A percentile compares a stretch with the other conserved stretches of the same genome.
Evolutionary conservation across 148 eudicot genomes (phyloP).

Genomic region (Mesembryanthemum crystallinum): DNA sequence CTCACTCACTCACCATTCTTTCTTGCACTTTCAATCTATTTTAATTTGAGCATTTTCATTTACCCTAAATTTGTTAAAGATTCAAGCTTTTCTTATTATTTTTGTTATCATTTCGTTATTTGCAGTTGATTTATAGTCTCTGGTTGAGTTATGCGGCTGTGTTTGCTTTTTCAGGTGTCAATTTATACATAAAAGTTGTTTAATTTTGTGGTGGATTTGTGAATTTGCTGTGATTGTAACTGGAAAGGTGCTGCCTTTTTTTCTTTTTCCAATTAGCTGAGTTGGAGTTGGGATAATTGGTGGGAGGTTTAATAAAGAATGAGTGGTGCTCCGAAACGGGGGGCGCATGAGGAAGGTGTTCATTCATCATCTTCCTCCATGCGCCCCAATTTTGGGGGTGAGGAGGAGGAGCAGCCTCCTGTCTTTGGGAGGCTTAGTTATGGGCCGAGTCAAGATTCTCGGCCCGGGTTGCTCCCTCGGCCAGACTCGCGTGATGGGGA

Average conservation of each 20-base stretch:
- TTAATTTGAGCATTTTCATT: not conserved
- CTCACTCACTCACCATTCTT: not conserved
- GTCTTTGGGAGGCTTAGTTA: constrained; percentile 31
- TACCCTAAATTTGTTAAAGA: not conserved
- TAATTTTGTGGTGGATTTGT: constrained; percentile 13
- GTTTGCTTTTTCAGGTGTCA: constrained; percentile 13
- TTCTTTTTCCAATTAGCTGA: not conserved
- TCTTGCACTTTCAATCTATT: too few relatives aligned
- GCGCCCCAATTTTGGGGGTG: constrained; percentile 22
- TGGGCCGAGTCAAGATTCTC: constrained; percentile 43
- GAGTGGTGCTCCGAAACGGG: constrained; percentile 37
- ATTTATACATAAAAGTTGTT: too few relatives aligned
- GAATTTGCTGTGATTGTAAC: not conserved
- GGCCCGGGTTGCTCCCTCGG: constrained; percentile 55
- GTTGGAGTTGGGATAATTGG: constrained; percentile 3
- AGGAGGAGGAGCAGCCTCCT: constrained; percentile 32
- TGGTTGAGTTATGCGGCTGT: constrained; percentile 3
- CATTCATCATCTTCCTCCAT: constrained; percentile 34
- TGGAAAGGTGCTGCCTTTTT: not conserved
- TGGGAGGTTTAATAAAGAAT: not conserved
- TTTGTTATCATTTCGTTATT: not conserved
- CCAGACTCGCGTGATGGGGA: constrained; percentile 55
- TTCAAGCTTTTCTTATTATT: not conserved
- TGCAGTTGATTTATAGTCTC: constrained; percentile 12
- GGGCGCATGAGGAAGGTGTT: constrained; percentile 33